Conservation (phyloP, 2,329 filamentous ascomycete species). For the Colletotrichum melonis region DNA sequence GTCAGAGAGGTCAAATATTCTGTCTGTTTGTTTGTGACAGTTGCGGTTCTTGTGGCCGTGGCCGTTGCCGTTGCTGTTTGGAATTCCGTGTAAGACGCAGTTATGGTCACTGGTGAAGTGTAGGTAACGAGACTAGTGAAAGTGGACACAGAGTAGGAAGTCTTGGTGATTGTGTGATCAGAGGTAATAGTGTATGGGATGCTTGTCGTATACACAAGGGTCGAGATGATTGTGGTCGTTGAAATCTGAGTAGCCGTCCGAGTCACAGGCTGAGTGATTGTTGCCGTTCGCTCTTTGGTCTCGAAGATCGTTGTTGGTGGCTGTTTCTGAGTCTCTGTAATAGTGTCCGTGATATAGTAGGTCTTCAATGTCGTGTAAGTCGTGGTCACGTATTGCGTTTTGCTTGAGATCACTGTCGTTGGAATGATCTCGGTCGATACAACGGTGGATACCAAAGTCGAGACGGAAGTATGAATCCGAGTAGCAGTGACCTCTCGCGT, state of each 20-base stretch:
- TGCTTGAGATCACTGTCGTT: background rate
- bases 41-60: slow-evolving; percentile 11
- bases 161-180: slow-evolving; percentile 28
- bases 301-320: background rate
- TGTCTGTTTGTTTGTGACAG: slow-evolving; percentile 21
- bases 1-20: slow-evolving; percentile 15
- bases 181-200: slow-evolving; percentile 32
- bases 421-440: slow-evolving; percentile 12
- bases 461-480: slow-evolving; percentile 24
- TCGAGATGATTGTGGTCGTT: slow-evolving; percentile 31
- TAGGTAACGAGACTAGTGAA: slow-evolving; percentile 10
- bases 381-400: slow-evolving; percentile 27
- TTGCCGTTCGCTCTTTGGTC: background rate
- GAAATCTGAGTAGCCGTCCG: slow-evolving; percentile 22
- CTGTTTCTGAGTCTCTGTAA: slow-evolving; percentile 21
- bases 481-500: slow-evolving; percentile 24
- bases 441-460: slow-evolving; percentile 20
- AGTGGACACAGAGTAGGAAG: slow-evolving; percentile 19
- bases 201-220: slow-evolving; percentile 33
- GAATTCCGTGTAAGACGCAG: slow-evolving; percentile 33
- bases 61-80: slow-evolving; percentile 28
- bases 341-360: slow-evolving; percentile 27
- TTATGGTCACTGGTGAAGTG: slow-evolving; percentile 23
- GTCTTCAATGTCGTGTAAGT: slow-evolving; percentile 30
- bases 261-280: slow-evolving; percentile 31